Base-by-base conservation (phyloP, 2,329 filamentous ascomycete genomes). In the Penicillium nordicum region DNA sequence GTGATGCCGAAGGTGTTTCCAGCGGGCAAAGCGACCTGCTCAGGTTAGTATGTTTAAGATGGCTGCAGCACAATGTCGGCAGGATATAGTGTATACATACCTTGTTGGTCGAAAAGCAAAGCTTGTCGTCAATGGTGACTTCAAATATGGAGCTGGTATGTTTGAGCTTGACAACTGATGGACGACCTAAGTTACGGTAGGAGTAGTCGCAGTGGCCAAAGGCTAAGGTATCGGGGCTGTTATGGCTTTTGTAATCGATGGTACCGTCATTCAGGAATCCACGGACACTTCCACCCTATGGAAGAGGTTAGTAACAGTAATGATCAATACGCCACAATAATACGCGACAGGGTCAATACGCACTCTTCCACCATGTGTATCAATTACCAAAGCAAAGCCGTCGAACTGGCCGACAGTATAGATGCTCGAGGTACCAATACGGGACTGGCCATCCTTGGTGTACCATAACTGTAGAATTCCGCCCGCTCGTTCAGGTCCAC, bases 391-490 rank as follows among this genome's bases (percentile, higher is more conserved):
- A 34, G 85, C 92, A 63, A 99, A 78, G n/a, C 94, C 94, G 67
- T 97, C 93, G 67, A 96, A 99, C 65, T 84, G 85, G 52, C 85
- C 85, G 10, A 88, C 88, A 0, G 89, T 94, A 76, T 97, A 96
- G 64, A 96, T 85, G 74, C 90, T 95, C 62, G 84, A 83, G 25
- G 86, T 82, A 53, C 86, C 87, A 53, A 96, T 79, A 30, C 80
- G 79, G 58, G 81, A 76, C 64, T 84, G 77, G 32, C 89, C 88
- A 58, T 89, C 83, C 65, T 85, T 86, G 50, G 84, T 87, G 69
- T 95, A 90, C 94, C 94, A 99, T 67, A 99, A 82, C 75, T 97
- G 93, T 64, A 99, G 79, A 76, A 95, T 97, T 47, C 94, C 94
- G 56, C 88, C 86, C 49, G 87, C 91, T 65, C 90, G 82, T 70